Evolutionary conservation across 306 rosid species (phyloP).

Genomic region (Trifolium pratense): DNA sequence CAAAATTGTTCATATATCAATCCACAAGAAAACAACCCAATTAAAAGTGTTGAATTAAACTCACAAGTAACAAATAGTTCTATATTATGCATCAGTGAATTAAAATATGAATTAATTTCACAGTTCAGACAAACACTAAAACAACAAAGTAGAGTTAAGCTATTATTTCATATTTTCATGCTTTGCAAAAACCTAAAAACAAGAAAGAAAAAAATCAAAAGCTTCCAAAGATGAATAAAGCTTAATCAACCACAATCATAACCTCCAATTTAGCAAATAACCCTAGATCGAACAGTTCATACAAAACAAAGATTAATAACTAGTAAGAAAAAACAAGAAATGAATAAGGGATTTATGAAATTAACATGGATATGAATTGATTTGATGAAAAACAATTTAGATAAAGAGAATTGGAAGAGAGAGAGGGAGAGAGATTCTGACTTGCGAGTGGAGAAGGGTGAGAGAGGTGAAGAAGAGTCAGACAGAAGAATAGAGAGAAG

Average conservation of each 20-base stretch:
- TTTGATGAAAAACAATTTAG: conserved; percentile 8
- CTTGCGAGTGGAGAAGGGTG: conserved; percentile 53
- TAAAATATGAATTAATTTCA: background rate
- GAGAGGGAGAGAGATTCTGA: conserved; percentile 38
- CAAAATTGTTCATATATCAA: conserved; percentile 18
- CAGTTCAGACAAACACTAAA: background rate
- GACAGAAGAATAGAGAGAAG: conserved; percentile 11
- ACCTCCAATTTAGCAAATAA: conserved; percentile 16
- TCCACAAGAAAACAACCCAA: background rate
- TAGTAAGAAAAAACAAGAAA: background rate
- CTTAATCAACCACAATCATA: conserved; percentile 1
- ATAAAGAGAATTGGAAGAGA: background rate
- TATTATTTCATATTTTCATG: conserved; percentile 20
- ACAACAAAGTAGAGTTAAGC: conserved; percentile 6
- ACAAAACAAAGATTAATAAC: background rate
- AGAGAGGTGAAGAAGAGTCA: conserved; percentile 43
- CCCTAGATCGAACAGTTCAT: conserved; percentile 44
- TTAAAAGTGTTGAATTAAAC: background rate
- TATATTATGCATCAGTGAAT: background rate
- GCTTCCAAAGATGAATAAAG: conserved; percentile 26
- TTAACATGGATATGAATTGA: conserved; percentile 4
- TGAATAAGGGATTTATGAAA: conserved; percentile 33
- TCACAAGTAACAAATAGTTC: background rate
- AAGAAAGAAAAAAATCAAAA: background rate
- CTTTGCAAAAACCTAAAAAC: background rate